Evolutionary conservation across 306 rosid genomes (phyloP), one percentile per base, ranked within the genome.

Genomic region (Pterocarpus macrocarpus): DNA sequence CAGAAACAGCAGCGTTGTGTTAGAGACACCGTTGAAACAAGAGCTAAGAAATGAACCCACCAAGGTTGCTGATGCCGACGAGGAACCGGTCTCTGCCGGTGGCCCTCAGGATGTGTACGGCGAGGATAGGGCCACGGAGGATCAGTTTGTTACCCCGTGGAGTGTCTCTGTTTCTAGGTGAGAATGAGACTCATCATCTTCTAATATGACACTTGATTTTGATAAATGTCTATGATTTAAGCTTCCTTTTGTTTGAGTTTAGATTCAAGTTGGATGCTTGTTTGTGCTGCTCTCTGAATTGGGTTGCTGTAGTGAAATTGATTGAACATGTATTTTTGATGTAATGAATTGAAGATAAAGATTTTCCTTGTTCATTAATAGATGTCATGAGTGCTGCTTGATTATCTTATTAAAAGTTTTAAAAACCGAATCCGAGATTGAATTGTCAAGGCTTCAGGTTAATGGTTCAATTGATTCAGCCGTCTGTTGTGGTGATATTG

Each of bases 61-160:
- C 1, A 41, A 85, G 41, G 89, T 73, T 28, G 79, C 80, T 32
- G 93, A 89, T 85, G 86, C 80, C 69, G 89, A 90, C 16, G 44
- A 80, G 6, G 83, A 91, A 76, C 45, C 84, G 22, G 80, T 87
- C 80, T 91, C 87, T 57, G 73, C 77, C 43, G 89, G 92, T 14
- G 97, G 96, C 44, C 94, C 91, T 80, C 88, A 67, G 28, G 98
- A 95, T 28, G 97, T 86, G 9, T 91, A 91, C 38, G 95, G 89
- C 17, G 97, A 93, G 81, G 99, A 96, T 87, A 82, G 30, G 71
- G 97, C 97, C 62, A 89, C 94, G 53, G 97, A 92, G 80, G 99
- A 96, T 64, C 98, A 93, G 43, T 75, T 71, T 73, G 92, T 96
- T 71, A 96, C 99, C 9, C 99, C 99, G 9, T 93, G 99, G 99